Percentiles rank a stretch among this genome's conserved stretches.
These are phyloP conservation scores for Fusarium cyanostomum DNA, from an alignment of 2,329 filamentous ascomycete genomes.

Conservation along the genomic window DNA sequence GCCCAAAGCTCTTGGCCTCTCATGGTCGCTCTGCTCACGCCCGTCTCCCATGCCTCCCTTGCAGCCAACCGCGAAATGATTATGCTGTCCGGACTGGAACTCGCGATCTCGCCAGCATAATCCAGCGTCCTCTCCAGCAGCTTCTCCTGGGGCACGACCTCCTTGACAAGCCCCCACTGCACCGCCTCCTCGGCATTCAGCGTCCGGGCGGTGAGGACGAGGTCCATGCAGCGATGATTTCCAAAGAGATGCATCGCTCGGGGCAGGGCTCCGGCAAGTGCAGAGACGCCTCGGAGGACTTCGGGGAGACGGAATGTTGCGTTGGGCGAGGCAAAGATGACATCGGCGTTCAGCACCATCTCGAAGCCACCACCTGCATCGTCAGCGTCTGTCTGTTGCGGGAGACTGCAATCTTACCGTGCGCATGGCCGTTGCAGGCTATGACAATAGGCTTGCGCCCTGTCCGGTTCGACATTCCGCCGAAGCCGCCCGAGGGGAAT, in stretches of 20 bases:
- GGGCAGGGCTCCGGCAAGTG: conserved; percentile 65
- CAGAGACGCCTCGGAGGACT: conserved; percentile 65
- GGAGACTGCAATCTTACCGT: conserved; percentile 32
- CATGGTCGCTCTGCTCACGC: conserved; percentile 48
- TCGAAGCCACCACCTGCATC: conserved; percentile 46
- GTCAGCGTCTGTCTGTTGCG: not conserved
- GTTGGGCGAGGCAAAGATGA: conserved; percentile 62
- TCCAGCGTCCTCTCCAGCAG: conserved; percentile 44
- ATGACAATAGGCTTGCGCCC: conserved; percentile 48
- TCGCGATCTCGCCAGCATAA: conserved; percentile 45
- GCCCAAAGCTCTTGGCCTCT: conserved; percentile 46
- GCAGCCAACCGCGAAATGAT: conserved; percentile 47
- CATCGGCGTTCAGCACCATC: conserved; percentile 58
- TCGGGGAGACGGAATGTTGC: conserved; percentile 67
- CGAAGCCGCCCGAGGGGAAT: conserved; percentile 43
- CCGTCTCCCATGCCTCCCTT: conserved; percentile 49
- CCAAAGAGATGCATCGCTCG: conserved; percentile 52
- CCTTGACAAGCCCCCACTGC: conserved; percentile 43
- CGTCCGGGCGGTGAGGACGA: conserved; percentile 43
- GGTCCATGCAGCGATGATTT: conserved; percentile 48
- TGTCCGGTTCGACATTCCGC: conserved; percentile 48
- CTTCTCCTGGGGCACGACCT: conserved; percentile 37
- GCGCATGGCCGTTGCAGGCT: conserved; percentile 46
- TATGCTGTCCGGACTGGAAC: conserved; percentile 47
- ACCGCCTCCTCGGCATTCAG: conserved; percentile 43